These are phyloP conservation scores for Malus hybrid DNA, from an alignment of 331 rosid genomes.

Conservation along the genomic window DNA sequence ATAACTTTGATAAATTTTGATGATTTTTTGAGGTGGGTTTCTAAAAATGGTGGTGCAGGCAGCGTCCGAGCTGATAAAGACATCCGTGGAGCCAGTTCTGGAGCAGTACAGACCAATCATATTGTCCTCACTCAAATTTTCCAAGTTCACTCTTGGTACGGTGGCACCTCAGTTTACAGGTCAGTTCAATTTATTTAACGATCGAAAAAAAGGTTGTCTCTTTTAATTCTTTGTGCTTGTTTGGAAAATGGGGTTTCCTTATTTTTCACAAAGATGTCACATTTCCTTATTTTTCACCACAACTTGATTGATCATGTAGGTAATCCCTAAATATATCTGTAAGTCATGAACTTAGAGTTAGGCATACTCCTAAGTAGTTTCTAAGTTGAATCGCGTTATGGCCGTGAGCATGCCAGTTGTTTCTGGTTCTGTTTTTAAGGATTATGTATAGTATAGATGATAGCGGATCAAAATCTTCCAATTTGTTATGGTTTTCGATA, in stretches of 20 bases:
- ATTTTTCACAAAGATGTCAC: no score
- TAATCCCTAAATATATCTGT: not conserved
- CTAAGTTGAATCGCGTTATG: not conserved
- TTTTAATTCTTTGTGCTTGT: not conserved
- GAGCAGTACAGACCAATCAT: slow-evolving; percentile 69
- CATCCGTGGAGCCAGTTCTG: slow-evolving; percentile 73
- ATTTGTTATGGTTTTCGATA: not conserved
- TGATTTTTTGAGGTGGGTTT: not conserved
- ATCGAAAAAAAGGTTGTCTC: not conserved
- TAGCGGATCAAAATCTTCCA: not conserved
- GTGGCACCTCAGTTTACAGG: slow-evolving; percentile 96
- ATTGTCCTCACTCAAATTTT: slow-evolving; percentile 17
- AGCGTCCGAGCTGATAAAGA: slow-evolving; percentile 88
- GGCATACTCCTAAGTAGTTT: not conserved
- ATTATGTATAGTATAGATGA: not conserved
- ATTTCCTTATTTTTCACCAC: not conserved
- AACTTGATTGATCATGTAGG: not conserved
- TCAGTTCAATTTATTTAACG: slow-evolving; percentile 19
- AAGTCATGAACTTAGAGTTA: not conserved
- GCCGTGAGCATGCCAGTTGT: not conserved
- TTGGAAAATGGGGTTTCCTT: not conserved
- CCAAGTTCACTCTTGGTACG: slow-evolving; percentile 77
- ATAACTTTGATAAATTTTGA: not conserved
- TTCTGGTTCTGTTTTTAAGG: not conserved
- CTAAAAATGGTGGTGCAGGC: slow-evolving; percentile 38